A percentile compares a stretch with the other conserved stretches of the same genome.
phyloP scores from a whole-genome alignment of 176 grass and related monocot species.

The Aechmea fasciata region DNA sequence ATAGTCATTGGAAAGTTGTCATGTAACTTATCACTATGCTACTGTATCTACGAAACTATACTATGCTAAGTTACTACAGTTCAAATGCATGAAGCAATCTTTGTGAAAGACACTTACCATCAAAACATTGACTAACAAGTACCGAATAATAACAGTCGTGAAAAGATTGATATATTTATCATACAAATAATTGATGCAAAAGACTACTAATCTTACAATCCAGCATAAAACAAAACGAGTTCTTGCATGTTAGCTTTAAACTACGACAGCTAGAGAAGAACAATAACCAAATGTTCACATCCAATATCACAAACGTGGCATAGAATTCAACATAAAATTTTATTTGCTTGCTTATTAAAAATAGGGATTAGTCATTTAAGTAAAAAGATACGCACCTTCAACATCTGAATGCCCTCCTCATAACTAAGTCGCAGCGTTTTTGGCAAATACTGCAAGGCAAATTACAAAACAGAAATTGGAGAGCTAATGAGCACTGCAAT shows the following conservation, averaged over 20 bases:
- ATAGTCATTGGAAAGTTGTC: no score
- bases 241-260: no score
- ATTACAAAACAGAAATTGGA: conserved; percentile 13
- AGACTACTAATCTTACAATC: not conserved
- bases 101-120: not conserved
- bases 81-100: not conserved
- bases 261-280: no score
- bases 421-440: conserved; percentile 80
- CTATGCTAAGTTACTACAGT: no score
- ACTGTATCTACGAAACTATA: no score
- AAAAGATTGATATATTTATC: not conserved
- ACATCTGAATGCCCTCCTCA: conserved; percentile 76
- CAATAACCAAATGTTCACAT: no score
- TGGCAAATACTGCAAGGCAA: conserved; percentile 60
- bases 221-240: not conserved
- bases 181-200: not conserved
- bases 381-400: conserved; percentile 46
- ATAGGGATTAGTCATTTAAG: not conserved
- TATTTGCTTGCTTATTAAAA: not conserved
- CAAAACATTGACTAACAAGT: not conserved
- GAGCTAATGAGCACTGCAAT: not conserved
- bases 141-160: not conserved
- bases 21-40: no score
- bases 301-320: no score
- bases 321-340: no score